Conservation (phyloP, 1,284 basidiomycete species). For the Apiotrichum akiyoshidainum region DNA sequence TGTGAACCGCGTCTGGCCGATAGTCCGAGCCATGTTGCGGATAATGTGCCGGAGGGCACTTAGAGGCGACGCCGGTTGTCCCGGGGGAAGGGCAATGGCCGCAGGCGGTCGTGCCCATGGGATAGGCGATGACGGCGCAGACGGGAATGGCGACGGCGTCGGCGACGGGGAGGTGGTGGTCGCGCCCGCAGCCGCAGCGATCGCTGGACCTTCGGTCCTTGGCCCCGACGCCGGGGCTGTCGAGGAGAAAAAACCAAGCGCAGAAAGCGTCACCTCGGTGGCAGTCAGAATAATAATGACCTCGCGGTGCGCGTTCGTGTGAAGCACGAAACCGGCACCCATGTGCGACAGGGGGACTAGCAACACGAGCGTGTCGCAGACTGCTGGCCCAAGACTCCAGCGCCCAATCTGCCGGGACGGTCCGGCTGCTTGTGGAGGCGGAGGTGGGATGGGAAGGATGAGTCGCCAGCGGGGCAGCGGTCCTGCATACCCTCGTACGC, state of each 20-base stretch:
- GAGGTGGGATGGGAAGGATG: background rate
- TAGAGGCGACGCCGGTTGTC: background rate
- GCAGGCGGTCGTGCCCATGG: constrained; percentile 4
- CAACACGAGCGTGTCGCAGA: constrained; percentile 1
- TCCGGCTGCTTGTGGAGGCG: background rate
- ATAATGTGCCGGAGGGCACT: background rate
- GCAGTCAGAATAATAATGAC: background rate
- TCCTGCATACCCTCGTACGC: background rate
- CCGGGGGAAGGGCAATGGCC: background rate
- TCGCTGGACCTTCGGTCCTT: background rate
- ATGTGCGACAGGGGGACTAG: background rate
- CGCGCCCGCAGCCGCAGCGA: background rate
- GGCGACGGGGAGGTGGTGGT: background rate
- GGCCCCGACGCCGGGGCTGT: background rate
- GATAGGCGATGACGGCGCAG: background rate
- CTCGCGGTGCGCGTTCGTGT: background rate
- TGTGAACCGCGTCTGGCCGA: background rate
- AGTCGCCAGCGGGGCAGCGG: background rate
- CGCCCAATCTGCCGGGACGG: background rate
- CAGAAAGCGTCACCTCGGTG: background rate
- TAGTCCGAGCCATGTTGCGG: background rate
- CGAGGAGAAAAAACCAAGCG: background rate
- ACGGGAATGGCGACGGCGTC: background rate
- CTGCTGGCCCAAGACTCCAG: background rate
- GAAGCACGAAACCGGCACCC: background rate